phyloP scores from a whole-genome alignment of 139 green algal genomes.

The Zygnema cylindricum region DNA sequence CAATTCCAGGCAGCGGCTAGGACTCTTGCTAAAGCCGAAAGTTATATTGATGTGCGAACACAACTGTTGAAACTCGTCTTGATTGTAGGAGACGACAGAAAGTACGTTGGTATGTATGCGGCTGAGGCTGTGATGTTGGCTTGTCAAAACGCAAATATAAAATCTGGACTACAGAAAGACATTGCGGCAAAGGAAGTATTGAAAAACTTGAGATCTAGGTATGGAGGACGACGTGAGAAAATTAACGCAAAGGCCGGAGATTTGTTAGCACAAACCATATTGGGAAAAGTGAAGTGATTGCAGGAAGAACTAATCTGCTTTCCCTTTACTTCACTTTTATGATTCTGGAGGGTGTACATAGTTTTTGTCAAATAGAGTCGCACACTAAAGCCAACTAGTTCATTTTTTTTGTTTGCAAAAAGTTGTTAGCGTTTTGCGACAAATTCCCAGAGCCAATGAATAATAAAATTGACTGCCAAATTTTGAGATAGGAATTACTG shows the following conservation, averaged over 20 bases:
- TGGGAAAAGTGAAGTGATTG: not conserved
- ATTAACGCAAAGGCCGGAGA: slow-evolving; percentile 21
- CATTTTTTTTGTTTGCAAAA: too few relatives aligned
- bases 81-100: slow-evolving; percentile 1
- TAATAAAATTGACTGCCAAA: too few relatives aligned
- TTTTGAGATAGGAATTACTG: too few relatives aligned
- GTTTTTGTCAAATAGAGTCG: too few relatives aligned
- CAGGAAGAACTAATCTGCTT: too few relatives aligned
- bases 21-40: not conserved
- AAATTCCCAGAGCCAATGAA: too few relatives aligned
- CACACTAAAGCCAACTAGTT: too few relatives aligned
- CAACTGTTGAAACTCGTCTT: not conserved
- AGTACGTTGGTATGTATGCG: slow-evolving; percentile 10
- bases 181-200: not conserved
- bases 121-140: not conserved
- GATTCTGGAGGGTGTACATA: too few relatives aligned
- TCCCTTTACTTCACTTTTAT: too few relatives aligned
- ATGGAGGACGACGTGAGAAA: not conserved
- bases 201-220: not conserved
- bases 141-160: not conserved
- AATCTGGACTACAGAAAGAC: not conserved
- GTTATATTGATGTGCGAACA: not conserved
- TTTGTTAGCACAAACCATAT: not conserved
- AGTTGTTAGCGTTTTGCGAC: too few relatives aligned
- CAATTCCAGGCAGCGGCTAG: slow-evolving; percentile 9